phyloP scores from a whole-genome alignment of 192 early-diverging fungal species.

The Gonapodya prolifera region DNA sequence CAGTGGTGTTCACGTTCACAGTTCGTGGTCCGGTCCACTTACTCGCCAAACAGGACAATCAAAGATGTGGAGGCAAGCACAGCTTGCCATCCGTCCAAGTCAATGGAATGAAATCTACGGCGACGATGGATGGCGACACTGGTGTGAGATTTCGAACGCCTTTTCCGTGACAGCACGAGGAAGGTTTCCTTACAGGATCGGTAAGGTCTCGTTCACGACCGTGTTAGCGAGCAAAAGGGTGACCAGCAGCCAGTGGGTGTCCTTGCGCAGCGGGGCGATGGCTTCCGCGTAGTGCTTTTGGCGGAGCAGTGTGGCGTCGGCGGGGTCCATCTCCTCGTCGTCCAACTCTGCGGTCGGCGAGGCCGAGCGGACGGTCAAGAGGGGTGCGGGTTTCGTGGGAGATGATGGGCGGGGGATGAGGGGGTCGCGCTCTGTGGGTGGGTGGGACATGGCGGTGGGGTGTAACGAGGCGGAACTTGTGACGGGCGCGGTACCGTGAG shows the following conservation, averaged over 20 bases:
- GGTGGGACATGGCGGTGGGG: neutral
- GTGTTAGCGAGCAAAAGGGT: constrained; percentile 88
- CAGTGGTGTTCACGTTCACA: constrained; percentile 8
- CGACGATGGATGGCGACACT: neutral
- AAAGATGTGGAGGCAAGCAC: constrained; percentile 75
- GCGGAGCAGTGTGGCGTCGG: neutral
- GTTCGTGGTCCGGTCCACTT: constrained; percentile 10
- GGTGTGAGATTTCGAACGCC: neutral
- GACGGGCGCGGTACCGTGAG: neutral
- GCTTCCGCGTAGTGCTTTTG: constrained; percentile 58
- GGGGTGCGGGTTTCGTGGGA: neutral
- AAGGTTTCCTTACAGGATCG: constrained; percentile 40
- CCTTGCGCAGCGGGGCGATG: constrained; percentile 79
- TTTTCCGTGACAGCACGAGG: neutral
- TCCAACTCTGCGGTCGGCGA: neutral
- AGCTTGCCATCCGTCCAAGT: constrained; percentile 56
- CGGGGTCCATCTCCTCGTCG: neutral
- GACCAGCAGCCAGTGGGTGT: constrained; percentile 87
- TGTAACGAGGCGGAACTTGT: neutral
- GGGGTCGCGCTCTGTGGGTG: neutral
- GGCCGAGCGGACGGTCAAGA: neutral
- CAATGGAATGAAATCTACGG: constrained; percentile 17
- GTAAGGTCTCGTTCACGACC: constrained; percentile 87
- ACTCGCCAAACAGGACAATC: constrained; percentile 91
- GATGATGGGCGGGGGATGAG: neutral